A percentile compares a stretch with the other conserved stretches of the same genome.
phyloP scores from a whole-genome alignment of 2,329 filamentous ascomycete genomes.

The Phyllosticta capitalensis region DNA sequence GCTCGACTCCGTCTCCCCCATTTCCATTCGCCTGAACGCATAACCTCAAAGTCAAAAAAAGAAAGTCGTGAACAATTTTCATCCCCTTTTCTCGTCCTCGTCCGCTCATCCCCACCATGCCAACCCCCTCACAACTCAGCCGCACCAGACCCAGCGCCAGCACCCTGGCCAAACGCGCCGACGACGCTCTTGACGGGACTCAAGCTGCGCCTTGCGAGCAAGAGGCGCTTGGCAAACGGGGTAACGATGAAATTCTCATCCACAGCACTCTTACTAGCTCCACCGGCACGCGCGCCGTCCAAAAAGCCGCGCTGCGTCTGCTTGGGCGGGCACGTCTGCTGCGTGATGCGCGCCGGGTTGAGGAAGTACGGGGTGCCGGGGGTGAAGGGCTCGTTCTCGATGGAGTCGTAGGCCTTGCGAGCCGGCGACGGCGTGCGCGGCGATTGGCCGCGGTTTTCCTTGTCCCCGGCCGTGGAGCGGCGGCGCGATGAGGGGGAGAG shows the following conservation, averaged over 20 bases:
- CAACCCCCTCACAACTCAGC: neutral
- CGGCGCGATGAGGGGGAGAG: neutral
- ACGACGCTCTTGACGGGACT: neutral
- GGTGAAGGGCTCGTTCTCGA: conserved; percentile 16
- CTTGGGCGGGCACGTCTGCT: conserved; percentile 47
- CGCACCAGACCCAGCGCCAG: no score
- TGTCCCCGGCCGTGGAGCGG: no score
- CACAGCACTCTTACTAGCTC: no score
- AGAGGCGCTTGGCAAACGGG: conserved; percentile 18
- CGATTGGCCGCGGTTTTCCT: conserved; percentile 11
- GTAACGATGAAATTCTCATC: neutral
- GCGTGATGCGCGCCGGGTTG: conserved; percentile 34
- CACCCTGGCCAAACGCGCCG: neutral
- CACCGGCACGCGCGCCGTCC: neutral
- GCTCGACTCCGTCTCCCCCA: no score
- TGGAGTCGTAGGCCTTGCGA: conserved; percentile 4
- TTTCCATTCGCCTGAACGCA: no score
- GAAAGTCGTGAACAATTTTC: no score
- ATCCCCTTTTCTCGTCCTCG: no score
- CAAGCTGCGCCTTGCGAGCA: conserved; percentile 14
- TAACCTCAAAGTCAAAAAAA: no score
- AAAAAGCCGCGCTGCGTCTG: conserved; percentile 20
- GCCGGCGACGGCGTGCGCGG: conserved; percentile 22
- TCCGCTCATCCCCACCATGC: no score
- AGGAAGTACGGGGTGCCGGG: conserved; percentile 39